Conservation (phyloP, 129 eudicot genomes). For the Smallanthus sonchifolius region DNA sequence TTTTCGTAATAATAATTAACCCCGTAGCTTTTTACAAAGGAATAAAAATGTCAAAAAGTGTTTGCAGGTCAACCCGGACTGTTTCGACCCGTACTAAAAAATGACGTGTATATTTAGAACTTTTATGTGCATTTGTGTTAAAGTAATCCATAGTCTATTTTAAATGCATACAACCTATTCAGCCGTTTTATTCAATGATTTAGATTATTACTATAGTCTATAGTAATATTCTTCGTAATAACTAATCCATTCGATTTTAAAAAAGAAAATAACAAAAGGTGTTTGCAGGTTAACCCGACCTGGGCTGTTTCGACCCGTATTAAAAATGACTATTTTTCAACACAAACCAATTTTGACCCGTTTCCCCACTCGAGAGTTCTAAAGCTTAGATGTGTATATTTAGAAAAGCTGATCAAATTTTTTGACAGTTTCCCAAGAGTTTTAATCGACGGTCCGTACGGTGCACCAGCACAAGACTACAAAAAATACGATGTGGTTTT, state of each 20-base stretch:
- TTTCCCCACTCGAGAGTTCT: background rate
- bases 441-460: conserved; percentile 86
- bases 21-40: background rate
- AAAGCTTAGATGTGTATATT: background rate
- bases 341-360: background rate
- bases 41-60: background rate
- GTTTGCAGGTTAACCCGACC: background rate
- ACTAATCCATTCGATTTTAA: background rate
- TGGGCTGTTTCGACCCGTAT: background rate
- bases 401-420: background rate
- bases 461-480: conserved; percentile 96
- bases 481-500: conserved; percentile 76
- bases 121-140: background rate
- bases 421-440: conserved; percentile 70
- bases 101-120: background rate
- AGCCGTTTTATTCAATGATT: too few species aligned
- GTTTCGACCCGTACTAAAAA: background rate
- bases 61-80: background rate
- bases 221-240: background rate
- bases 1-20: background rate
- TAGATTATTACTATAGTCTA: background rate
- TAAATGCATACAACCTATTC: background rate
- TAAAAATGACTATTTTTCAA: background rate
- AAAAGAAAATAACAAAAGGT: background rate
- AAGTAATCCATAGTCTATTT: background rate